Evolutionary conservation across 768 basidiomycete genomes (phyloP).

Genomic region (Naganishia onofrii): DNA sequence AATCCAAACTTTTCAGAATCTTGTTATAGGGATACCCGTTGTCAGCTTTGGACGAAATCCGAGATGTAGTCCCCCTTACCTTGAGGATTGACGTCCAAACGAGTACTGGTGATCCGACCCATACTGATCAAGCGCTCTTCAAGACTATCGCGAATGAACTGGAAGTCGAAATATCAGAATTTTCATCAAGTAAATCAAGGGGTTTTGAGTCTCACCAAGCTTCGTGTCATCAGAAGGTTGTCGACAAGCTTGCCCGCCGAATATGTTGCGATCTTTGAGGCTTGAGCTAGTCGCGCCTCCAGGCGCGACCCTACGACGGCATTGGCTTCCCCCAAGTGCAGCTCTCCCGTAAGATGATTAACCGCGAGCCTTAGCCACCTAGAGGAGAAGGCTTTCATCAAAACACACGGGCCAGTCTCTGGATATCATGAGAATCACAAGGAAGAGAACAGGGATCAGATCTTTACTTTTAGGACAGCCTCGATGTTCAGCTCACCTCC

Average conservation of each 20-base stretch:
- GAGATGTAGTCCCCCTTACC: not conserved
- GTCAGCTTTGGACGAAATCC: not conserved
- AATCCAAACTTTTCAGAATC: conserved; percentile 15
- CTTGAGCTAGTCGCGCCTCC: conserved; percentile 13
- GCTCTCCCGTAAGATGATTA: conserved; percentile 4
- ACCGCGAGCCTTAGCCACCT: conserved; percentile 11
- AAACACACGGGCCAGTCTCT: conserved; percentile 5
- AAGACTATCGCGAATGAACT: conserved; percentile 19
- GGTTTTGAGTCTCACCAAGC: conserved; percentile 1
- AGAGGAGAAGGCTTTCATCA: conserved; percentile 12
- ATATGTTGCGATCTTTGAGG: not conserved
- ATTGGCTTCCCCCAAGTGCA: conserved; percentile 10
- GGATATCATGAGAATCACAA: not conserved
- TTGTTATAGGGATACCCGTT: not conserved
- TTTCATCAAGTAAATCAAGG: not conserved
- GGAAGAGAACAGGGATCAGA: not conserved
- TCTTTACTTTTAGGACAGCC: not conserved
- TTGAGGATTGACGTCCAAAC: conserved; percentile 11
- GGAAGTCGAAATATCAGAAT: not conserved
- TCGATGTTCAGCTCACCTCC: not conserved
- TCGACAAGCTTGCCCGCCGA: conserved; percentile 4
- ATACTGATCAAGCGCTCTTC: conserved; percentile 22
- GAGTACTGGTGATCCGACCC: conserved; percentile 1
- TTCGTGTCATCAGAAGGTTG: conserved; percentile 8
- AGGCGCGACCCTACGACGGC: conserved; percentile 7